A percentile compares a stretch with the other conserved stretches of the same genome.
Conservation (phyloP, 1,284 basidiomycete genomes). For the Phlebopus sp. region DNA sequence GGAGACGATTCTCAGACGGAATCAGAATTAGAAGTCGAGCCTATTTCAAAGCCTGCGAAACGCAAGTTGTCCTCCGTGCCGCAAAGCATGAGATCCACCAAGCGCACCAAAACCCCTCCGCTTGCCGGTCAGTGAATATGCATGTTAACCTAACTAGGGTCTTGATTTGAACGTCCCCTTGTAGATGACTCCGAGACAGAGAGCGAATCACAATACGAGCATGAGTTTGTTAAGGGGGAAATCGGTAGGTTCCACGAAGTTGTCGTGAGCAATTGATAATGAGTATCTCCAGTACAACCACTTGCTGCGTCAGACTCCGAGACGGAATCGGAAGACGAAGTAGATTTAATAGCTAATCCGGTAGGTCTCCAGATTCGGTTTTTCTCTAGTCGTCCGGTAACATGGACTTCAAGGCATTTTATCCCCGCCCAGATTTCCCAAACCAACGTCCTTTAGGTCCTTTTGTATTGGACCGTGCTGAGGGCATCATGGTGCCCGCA, state of each 20-base stretch:
- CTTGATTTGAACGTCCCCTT: background rate
- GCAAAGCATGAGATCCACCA: slow-evolving; percentile 9
- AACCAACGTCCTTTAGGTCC: slow-evolving; percentile 42
- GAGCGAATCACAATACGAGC: slow-evolving; percentile 35
- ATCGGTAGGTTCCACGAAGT: slow-evolving; percentile 4
- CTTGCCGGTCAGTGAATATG: slow-evolving; percentile 17
- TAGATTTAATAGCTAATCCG: slow-evolving; percentile 29
- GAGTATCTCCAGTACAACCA: slow-evolving; percentile 4
- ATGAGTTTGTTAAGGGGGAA: slow-evolving; percentile 4
- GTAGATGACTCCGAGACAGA: slow-evolving; percentile 41
- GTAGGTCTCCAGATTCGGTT: slow-evolving; percentile 9
- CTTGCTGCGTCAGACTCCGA: slow-evolving; percentile 31
- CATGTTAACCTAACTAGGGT: background rate
- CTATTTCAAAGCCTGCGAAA: slow-evolving; percentile 14
- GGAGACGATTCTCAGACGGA: slow-evolving; percentile 42
- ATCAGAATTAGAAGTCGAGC: slow-evolving; percentile 37
- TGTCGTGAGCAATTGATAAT: background rate
- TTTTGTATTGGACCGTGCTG: slow-evolving; percentile 45
- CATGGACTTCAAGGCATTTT: slow-evolving; percentile 30
- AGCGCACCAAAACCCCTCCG: slow-evolving; percentile 16
- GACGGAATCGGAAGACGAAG: slow-evolving; percentile 47
- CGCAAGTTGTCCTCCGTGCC: slow-evolving; percentile 22
- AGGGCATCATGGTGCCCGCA: slow-evolving; percentile 58
- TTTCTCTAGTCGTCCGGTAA: slow-evolving; percentile 1
- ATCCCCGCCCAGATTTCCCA: slow-evolving; percentile 53